Evolutionary conservation across 768 basidiomycete species (phyloP).

Genomic region (Solioccasus polychromus): DNA sequence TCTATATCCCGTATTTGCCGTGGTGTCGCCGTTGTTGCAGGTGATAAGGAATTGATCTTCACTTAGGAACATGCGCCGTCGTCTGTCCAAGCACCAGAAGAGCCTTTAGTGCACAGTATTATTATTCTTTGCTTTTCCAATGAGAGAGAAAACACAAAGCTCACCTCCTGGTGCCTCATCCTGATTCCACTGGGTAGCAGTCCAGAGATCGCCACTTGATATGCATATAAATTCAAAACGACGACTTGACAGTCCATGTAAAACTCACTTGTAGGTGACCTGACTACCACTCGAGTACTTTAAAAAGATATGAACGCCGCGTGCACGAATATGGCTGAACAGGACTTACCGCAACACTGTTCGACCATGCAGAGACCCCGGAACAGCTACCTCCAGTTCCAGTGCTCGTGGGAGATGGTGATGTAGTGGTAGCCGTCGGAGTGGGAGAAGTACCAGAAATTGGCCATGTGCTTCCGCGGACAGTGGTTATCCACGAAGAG

Average conservation of each 20-base stretch:
- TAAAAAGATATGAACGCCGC: not conserved
- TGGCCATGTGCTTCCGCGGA: slow-evolving; percentile 36
- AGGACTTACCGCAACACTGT: slow-evolving; percentile 33
- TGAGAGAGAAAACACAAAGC: not conserved
- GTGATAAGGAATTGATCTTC: not conserved
- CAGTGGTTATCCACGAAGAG: slow-evolving; percentile 37
- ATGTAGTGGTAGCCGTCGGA: slow-evolving; percentile 7
- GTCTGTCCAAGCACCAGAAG: slow-evolving; percentile 55
- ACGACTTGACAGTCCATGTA: too few relatives aligned
- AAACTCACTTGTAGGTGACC: slow-evolving; percentile 41
- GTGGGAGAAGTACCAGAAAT: slow-evolving; percentile 23
- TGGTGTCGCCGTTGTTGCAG: not conserved
- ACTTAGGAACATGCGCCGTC: slow-evolving; percentile 45
- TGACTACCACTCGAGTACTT: slow-evolving; percentile 42
- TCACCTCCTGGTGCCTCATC: slow-evolving; percentile 34
- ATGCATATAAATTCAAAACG: not conserved
- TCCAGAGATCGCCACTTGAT: slow-evolving; percentile 45
- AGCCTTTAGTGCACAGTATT: slow-evolving; percentile 28
- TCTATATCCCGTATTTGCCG: not conserved
- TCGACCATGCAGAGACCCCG: slow-evolving; percentile 41
- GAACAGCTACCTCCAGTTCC: slow-evolving; percentile 32
- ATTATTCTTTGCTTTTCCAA: not conserved
- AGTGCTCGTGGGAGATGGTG: slow-evolving; percentile 20
- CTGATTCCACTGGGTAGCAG: slow-evolving; percentile 44
- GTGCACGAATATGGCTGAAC: not conserved